Conservation (phyloP, 176 grass and related monocot genomes). For the Musa troglodytarum region DNA sequence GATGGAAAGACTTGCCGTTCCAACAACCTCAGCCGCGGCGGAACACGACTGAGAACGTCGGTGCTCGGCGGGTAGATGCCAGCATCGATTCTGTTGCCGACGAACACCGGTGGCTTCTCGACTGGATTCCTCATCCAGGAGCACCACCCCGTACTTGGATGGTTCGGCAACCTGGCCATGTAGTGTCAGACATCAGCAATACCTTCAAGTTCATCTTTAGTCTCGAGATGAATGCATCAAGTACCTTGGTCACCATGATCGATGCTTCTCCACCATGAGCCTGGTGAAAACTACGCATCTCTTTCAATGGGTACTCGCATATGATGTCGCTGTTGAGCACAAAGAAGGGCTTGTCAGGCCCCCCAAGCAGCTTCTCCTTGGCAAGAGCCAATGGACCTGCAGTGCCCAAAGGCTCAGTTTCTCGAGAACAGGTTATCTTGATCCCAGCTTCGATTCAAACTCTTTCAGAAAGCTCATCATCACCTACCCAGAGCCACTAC, state of each 20-base stretch:
- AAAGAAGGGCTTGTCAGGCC: conserved; percentile 7
- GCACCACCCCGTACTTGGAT: conserved; percentile 14
- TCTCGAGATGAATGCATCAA: not conserved
- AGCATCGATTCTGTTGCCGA: conserved; percentile 20
- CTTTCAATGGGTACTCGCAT: not conserved
- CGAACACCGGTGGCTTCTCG: conserved; percentile 17
- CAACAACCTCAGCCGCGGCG: not conserved
- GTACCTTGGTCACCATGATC: conserved; percentile 13
- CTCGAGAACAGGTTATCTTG: conserved; percentile 18
- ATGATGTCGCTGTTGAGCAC: conserved; percentile 10
- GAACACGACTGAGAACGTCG: conserved; percentile 2
- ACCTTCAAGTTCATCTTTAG: not conserved
- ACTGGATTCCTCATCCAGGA: conserved; percentile 13
- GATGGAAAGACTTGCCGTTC: conserved; percentile 10
- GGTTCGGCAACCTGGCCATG: conserved; percentile 12
- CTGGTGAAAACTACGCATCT: conserved; percentile 5
- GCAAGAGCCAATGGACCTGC: conserved; percentile 14
- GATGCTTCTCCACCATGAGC: conserved; percentile 12
- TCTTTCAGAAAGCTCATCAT: conserved; percentile 15
- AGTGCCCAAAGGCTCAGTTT: conserved; percentile 17
- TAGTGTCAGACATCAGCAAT: not conserved
- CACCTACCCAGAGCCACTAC: not conserved
- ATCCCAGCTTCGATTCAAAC: conserved; percentile 3
- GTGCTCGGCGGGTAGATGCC: conserved; percentile 9
- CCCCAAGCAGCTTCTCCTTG: conserved; percentile 11